These are phyloP conservation scores for Floccularia luteovirens DNA, from an alignment of 768 basidiomycete species.

Conservation along the genomic window DNA sequence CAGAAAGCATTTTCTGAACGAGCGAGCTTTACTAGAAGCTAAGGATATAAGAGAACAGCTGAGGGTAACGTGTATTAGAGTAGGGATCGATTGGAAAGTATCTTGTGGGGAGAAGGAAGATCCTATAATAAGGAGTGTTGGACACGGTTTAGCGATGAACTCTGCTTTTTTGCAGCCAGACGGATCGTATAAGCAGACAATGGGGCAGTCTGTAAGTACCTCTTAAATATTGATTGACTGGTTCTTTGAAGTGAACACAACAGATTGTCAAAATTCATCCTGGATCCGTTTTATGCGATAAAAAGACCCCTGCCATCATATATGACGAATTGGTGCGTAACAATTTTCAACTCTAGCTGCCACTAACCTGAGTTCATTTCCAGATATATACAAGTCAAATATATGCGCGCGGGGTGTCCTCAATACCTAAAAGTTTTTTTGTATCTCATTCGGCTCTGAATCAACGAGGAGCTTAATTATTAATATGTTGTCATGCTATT, in stretches of 20 bases:
- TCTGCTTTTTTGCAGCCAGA: slow-evolving; percentile 81
- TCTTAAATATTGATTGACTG: background rate
- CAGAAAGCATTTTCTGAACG: slow-evolving; percentile 73
- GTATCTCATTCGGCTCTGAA: slow-evolving; percentile 22
- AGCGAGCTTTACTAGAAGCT: slow-evolving; percentile 74
- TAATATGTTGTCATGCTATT: background rate
- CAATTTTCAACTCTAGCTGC: background rate
- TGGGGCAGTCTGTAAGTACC: slow-evolving; percentile 56
- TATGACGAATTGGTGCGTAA: slow-evolving; percentile 85
- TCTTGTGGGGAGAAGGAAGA: slow-evolving; percentile 61
- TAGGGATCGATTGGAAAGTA: slow-evolving; percentile 49
- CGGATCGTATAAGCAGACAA: slow-evolving; percentile 78
- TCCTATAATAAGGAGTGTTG: slow-evolving; percentile 61
- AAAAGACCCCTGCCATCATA: slow-evolving; percentile 80
- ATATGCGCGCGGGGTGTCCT: slow-evolving; percentile 89
- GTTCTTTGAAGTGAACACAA: slow-evolving; percentile 1
- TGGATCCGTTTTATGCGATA: slow-evolving; percentile 71
- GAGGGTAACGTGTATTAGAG: slow-evolving; percentile 49
- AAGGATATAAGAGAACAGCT: slow-evolving; percentile 78
- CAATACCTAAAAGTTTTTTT: slow-evolving; percentile 54
- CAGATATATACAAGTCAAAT: slow-evolving; percentile 77
- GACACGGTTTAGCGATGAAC: slow-evolving; percentile 75
- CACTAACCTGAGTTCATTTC: slow-evolving; percentile 1
- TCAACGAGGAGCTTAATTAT: slow-evolving; percentile 18
- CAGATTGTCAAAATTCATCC: slow-evolving; percentile 88